These are phyloP conservation scores for Nothophoma quercina DNA, from an alignment of 2,329 filamentous ascomycete species.

Conservation along the genomic window DNA sequence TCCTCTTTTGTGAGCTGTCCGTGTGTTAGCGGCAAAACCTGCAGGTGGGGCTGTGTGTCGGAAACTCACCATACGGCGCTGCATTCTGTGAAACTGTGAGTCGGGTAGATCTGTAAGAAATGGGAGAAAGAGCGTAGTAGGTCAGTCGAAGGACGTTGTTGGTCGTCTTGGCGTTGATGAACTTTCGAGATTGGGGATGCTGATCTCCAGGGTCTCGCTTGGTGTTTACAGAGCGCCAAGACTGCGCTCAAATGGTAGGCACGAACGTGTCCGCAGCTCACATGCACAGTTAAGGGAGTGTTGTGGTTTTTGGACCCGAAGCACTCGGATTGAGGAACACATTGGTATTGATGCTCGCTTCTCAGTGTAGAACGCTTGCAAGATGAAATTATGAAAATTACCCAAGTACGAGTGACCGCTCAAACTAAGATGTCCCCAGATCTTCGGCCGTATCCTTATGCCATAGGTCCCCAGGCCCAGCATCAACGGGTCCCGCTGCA, in stretches of 20 bases:
- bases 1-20: conserved; percentile 89
- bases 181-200: conserved; percentile 11
- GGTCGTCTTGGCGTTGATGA: conserved; percentile 15
- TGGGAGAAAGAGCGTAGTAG: not conserved
- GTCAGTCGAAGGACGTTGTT: not conserved
- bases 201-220: not conserved
- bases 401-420: too few relatives aligned
- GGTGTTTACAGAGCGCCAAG: conserved; percentile 15
- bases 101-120: not conserved
- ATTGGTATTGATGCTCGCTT: not conserved
- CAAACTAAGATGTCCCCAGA: too few relatives aligned
- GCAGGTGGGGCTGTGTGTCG: conserved; percentile 11
- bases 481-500: conserved; percentile 40
- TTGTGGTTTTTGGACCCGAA: too few relatives aligned
- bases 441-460: conserved; percentile 9
- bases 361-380: not conserved
- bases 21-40: conserved; percentile 23
- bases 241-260: not conserved
- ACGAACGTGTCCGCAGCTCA: too few relatives aligned
- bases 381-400: too few relatives aligned
- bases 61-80: conserved; percentile 55
- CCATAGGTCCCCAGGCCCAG: conserved; percentile 23
- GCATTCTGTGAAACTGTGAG: conserved; percentile 35
- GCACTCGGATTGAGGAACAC: not conserved
- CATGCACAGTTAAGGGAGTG: too few relatives aligned